A percentile compares a stretch with the other conserved stretches of the same genome.
Conservation (phyloP, 257 asterid genomes). For the Fraxinus americana region DNA sequence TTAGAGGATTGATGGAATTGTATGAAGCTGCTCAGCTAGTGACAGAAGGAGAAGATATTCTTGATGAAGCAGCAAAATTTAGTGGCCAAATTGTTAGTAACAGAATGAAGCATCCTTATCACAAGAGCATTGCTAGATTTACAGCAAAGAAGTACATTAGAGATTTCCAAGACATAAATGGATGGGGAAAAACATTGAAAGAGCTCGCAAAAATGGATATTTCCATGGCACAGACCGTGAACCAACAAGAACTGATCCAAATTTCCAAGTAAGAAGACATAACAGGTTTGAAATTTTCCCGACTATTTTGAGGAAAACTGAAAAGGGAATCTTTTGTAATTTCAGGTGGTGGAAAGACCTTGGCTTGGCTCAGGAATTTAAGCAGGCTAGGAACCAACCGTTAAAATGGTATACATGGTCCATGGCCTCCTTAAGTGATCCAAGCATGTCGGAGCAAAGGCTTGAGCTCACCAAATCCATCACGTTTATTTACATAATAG, state of each 20-base stretch:
- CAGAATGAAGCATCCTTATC: background rate
- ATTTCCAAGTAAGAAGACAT: background rate
- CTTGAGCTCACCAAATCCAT: no score
- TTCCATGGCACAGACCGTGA: background rate
- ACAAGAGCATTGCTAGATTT: background rate
- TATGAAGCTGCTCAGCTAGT: no score
- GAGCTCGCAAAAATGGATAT: background rate
- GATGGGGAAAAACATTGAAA: background rate
- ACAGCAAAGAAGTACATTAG: background rate
- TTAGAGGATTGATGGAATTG: no score
- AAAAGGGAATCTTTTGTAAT: background rate
- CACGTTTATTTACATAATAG: no score
- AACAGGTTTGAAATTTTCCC: background rate
- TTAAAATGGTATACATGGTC: no score
- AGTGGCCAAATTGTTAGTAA: conserved; percentile 34
- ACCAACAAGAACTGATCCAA: background rate
- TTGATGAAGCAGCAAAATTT: no score
- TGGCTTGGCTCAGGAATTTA: conserved; percentile 32
- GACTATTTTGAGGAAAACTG: background rate
- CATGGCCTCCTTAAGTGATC: no score
- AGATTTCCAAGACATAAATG: background rate
- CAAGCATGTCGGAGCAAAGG: no score
- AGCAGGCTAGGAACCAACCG: conserved; percentile 39
- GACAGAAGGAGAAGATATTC: no score
- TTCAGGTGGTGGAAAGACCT: conserved; percentile 58